These are phyloP conservation scores for Trichoderma reesei DNA, from an alignment of 495 filamentous ascomycete genomes.

Conservation along the genomic window DNA sequence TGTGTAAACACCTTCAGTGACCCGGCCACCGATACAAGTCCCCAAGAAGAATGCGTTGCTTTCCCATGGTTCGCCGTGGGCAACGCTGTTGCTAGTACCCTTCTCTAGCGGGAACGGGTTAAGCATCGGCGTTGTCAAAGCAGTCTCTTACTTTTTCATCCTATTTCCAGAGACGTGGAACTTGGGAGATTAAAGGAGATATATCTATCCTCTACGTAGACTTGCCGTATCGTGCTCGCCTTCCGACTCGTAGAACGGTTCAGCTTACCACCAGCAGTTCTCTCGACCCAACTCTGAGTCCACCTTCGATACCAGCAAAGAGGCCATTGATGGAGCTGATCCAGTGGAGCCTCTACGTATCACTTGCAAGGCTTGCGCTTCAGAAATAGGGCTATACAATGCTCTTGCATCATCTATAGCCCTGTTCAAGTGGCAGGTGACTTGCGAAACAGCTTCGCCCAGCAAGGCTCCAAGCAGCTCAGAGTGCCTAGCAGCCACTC, in stretches of 20 bases:
- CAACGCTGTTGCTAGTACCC: constrained; percentile 11
- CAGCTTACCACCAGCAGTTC: constrained; percentile 11
- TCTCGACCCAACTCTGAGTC: constrained; percentile 10
- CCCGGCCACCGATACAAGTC: constrained; percentile 84
- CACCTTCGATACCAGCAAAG: constrained; percentile 14
- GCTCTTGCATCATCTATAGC: constrained; percentile 30
- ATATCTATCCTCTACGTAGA: constrained; percentile 35
- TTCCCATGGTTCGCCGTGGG: constrained; percentile 12
- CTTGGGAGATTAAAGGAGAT: constrained; percentile 48
- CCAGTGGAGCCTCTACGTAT: constrained; percentile 29
- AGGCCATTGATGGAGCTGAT: background rate
- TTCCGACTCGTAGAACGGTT: background rate
- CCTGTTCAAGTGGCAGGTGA: constrained; percentile 31
- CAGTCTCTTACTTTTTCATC: constrained; percentile 37
- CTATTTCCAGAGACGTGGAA: constrained; percentile 37
- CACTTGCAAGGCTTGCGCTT: constrained; percentile 30
- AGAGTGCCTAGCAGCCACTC: constrained; percentile 37
- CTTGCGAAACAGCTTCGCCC: constrained; percentile 18
- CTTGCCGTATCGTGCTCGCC: background rate
- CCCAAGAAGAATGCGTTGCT: constrained; percentile 54
- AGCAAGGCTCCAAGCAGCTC: constrained; percentile 21
- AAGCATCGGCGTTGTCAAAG: constrained; percentile 21
- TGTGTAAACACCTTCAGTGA: constrained; percentile 35
- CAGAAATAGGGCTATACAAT: constrained; percentile 43
- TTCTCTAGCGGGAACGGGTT: constrained; percentile 24